phyloP scores from a whole-genome alignment of 225 moss, liverwort and hornwort genomes.

The Polytrichum formosum region DNA sequence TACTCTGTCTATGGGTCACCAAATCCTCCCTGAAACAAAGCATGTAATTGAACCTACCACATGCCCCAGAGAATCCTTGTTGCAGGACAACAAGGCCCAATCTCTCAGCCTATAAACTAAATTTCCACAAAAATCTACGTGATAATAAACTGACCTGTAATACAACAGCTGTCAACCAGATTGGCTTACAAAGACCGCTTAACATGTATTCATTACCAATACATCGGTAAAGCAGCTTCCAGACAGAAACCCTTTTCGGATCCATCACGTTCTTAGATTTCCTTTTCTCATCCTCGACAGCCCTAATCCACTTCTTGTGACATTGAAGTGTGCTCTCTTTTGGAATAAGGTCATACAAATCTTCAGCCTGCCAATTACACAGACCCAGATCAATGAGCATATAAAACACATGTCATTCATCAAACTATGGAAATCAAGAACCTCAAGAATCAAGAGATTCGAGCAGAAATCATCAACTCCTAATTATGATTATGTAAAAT shows the following conservation, averaged over 20 bases:
- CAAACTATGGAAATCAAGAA: background rate
- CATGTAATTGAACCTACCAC: background rate
- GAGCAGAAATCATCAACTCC: background rate
- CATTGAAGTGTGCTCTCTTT: slow-evolving; percentile 53
- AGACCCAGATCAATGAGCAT: slow-evolving; percentile 3
- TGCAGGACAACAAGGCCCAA: background rate
- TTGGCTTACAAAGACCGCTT: slow-evolving; percentile 29
- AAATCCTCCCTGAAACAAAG: too few relatives aligned
- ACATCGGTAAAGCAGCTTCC: slow-evolving; percentile 43
- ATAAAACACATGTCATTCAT: background rate
- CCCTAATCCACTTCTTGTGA: slow-evolving; percentile 57
- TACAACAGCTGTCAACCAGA: slow-evolving; percentile 63
- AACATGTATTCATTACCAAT: slow-evolving; percentile 48
- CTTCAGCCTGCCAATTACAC: slow-evolving; percentile 51
- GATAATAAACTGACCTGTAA: slow-evolving; percentile 46
- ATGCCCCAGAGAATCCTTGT: background rate
- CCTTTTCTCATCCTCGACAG: slow-evolving; percentile 22
- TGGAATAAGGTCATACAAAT: slow-evolving; percentile 66
- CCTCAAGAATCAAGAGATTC: background rate
- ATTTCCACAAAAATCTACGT: background rate
- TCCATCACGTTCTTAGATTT: slow-evolving; percentile 13
- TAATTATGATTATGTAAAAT: background rate
- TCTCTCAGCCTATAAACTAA: background rate
- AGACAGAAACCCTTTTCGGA: slow-evolving; percentile 36
- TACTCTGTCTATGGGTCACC: too few relatives aligned